Base-by-base conservation (phyloP, 2,329 filamentous ascomycete species). In the Xylariales sp. region DNA sequence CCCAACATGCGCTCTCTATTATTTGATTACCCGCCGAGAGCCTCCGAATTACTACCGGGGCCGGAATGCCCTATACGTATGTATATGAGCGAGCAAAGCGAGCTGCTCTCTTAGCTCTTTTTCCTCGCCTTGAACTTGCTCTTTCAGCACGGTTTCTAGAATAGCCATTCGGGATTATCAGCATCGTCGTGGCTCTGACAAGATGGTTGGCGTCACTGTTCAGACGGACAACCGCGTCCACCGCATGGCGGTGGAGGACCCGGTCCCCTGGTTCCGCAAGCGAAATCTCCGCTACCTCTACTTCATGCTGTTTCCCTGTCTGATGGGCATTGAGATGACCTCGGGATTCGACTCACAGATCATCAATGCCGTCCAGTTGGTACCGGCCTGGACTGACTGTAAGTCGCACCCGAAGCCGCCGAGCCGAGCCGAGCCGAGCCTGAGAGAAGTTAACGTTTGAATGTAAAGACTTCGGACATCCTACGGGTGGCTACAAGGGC, bases 311-410 rank as follows among this genome's bases (percentile, higher is more conserved):
- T 85, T 89, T 58, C 85, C 86, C 12, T 86, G 85, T 45, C 84
- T 85, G 74, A 85, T 89, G 75, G 86, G 86, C 46, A 87, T 89
- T 54, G 86, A 89, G 77, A 87, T 87, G 73, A 89, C 86, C 0
- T 87, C 85, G 3, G 86, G 87, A 0, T 89, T 88, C 71, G 87
- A 81, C 72, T 81, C 79, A 10, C 79, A 81, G 70, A 81, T 81
- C 62, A 81, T 81, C 72, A 81, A 81, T 64, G 74, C 79, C 30
- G 78, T 80, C 1, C 79, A 81, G 69, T 69, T 81, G 3, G 75
- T 81, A 2, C 79, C 79, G 0, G 75, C 76, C 1, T 81, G 79
- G 78, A 72, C 72, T 23, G 10, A 71, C 0, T 81, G 80, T 80
- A 71, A 72, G 79, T 75, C 49, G 16, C 3, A 5, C 16, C 54